Evolutionary conservation across 2,329 filamentous ascomycete species (phyloP), one percentile per base, ranked within the genome.

Genomic region (Aureobasidium namibiae): DNA sequence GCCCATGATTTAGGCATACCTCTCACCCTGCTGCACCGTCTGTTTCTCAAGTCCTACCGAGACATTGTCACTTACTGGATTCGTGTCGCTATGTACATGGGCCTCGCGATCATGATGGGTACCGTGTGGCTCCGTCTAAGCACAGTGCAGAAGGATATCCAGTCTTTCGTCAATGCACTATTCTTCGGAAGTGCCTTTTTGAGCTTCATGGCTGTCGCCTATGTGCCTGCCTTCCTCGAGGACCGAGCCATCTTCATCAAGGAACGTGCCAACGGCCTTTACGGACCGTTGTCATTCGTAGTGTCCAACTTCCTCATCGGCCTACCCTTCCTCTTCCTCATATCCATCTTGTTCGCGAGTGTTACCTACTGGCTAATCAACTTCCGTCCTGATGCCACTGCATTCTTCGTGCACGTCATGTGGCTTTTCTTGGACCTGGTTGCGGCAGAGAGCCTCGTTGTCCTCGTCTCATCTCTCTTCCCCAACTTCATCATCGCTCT

Each of bases 401-500:
- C 84, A 1, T 95, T 95, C 75, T 87, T 89, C 72, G 85, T 77
- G 18, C 94, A 84, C 83, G 79, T 91, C 2, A 80, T 92, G 75
- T 95, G 89, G 88, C 78, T 94, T 1, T 94, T 92, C 75, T 80
- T 95, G 21, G 89, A 95, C 68, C 81, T 95, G 0, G 73, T 94
- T 2, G 89, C 90, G 0, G 90, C 89, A 13, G 90, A 94, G 72
- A 87, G 86, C 1, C 81, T 94, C 0, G 89, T 94, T 18, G 88
- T 95, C 1, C 76, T 95, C 10, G 75, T 92, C 11, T 82, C 85
- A 0, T 82, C 81, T 1, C 70, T 92, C 1, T 85, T 90, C 64
- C 88, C 88, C 0, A 86, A 84, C 61, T 95, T 94, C 64, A 89
- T 94, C 42, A 81, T 92, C 45, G 78, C 88, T 0, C 82, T 95